These are phyloP conservation scores for Gracilaria vermiculophylla DNA, from an alignment of 23 red algal species.

Conservation along the genomic window DNA sequence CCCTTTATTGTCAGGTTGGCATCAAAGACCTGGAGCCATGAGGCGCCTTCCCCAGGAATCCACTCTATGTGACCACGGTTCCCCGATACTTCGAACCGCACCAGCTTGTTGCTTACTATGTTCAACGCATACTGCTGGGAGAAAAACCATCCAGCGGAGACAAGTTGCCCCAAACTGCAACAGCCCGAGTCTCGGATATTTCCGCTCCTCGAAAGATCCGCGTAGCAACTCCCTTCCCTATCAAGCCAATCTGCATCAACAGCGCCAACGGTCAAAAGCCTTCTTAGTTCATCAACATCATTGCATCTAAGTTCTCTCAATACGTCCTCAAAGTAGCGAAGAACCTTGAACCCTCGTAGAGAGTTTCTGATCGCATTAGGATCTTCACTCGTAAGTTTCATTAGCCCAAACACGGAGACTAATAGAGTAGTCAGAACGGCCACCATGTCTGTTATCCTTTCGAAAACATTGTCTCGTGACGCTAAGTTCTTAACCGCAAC, in stretches of 20 bases:
- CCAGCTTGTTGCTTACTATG: not conserved
- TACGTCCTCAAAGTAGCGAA: not conserved
- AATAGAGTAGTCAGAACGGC: not conserved
- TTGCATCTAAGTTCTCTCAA: not conserved
- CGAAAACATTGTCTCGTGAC: conserved; percentile 25
- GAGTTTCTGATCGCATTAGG: conserved; percentile 12
- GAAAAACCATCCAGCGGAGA: conserved; percentile 1
- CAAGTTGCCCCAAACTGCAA: not conserved
- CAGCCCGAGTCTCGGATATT: not conserved
- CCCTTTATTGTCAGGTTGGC: not conserved
- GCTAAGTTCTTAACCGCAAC: not conserved
- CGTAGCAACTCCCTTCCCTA: conserved; percentile 1
- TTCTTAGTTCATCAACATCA: not conserved
- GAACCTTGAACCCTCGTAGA: not conserved
- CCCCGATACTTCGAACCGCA: not conserved
- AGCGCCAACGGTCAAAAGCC: not conserved
- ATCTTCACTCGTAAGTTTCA: conserved; percentile 56
- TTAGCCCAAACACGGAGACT: conserved; percentile 31
- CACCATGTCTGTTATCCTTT: not conserved
- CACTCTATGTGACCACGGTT: not conserved
- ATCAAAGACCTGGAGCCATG: not conserved
- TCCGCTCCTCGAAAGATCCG: not conserved
- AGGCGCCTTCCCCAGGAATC: not conserved
- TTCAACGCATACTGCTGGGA: not conserved
- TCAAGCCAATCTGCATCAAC: conserved; percentile 2